Evolutionary conservation across 495 filamentous ascomycete genomes (phyloP), one percentile per base, ranked within the genome.

Genomic region (Penicillium maclennaniae): DNA sequence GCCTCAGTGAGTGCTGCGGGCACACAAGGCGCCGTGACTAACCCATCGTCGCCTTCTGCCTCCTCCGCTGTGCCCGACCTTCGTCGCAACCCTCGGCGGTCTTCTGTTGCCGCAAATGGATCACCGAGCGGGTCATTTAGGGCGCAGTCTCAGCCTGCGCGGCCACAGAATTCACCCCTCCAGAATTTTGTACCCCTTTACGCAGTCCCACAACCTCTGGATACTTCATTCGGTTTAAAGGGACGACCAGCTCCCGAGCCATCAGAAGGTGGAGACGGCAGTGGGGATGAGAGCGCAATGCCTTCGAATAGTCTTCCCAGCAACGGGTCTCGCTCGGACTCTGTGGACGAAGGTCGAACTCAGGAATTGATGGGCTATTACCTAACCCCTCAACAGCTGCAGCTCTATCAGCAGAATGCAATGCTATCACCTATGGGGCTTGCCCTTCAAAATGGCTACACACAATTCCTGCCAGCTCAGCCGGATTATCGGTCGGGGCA

Each of bases 331-430:
- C 73, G 66, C 28, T 67, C 69, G 23, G 67, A 64, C 14, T 73
- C 74, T 27, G 59, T 73, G 47, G 79, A 81, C 45, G 76, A 82
- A 56, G 67, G 63, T 49, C 56, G 73, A 48, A 49, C 71, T 34
- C 79, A 83, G 51, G 84, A 87, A 57, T 85, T 87, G 65, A 69
- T 87, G 53, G 83, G 84, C 0, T 85, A 84, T 61, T 88, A 86
- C 58, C 69, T 86, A 14, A 77, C 77, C 31, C 80, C 83, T 5
- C 76, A 81, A 31, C 76, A 83, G 49, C 55, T 78, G n/a, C 76
- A 76, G 34, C 47, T 69, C 6, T 77, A 74, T 48, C 70, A 76
- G 38, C 79, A 79, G 19, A 71, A 71, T 23, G 58, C 70, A 20
- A 68, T 70, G 55, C 69, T 80, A 1, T 46, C 74, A 1, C 74